Conservation (phyloP, 352 stramenopile genomes). For the Globisporangium rhizosaccharum region DNA sequence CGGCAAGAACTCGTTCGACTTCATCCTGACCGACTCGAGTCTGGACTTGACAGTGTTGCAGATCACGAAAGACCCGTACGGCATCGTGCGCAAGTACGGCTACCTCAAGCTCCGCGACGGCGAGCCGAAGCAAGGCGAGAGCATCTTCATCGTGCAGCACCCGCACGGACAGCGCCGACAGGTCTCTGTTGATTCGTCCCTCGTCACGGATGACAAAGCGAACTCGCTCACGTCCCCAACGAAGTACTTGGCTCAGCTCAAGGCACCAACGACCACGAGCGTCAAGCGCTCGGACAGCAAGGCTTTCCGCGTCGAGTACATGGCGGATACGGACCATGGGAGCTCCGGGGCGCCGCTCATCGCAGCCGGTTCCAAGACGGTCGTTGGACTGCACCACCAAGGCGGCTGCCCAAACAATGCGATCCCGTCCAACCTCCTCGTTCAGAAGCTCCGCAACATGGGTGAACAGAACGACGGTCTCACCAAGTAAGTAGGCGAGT, state of each 20-base stretch:
- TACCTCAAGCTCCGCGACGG: slow-evolving; percentile 41
- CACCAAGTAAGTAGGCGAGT: too few relatives aligned
- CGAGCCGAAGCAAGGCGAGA: slow-evolving; percentile 33
- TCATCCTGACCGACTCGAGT: slow-evolving; percentile 25
- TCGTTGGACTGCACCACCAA: slow-evolving; percentile 63
- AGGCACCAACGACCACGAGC: slow-evolving; percentile 16
- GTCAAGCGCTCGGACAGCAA: slow-evolving; percentile 25
- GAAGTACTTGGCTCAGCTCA: not conserved
- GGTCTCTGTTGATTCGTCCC: slow-evolving; percentile 20
- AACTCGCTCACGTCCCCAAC: not conserved
- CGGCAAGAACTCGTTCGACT: slow-evolving; percentile 28
- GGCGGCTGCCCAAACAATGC: slow-evolving; percentile 60
- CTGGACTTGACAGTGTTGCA: slow-evolving; percentile 60
- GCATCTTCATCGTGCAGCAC: slow-evolving; percentile 53
- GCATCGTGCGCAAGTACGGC: slow-evolving; percentile 25
- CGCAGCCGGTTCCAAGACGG: slow-evolving; percentile 35
- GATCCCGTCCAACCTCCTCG: slow-evolving; percentile 14
- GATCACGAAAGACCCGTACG: slow-evolving; percentile 26
- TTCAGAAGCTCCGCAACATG: not conserved
- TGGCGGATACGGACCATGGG: slow-evolving; percentile 52
- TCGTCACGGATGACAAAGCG: slow-evolving; percentile 14
- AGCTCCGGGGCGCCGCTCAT: slow-evolving; percentile 62
- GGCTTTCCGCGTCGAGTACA: slow-evolving; percentile 40
- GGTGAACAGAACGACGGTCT: too few relatives aligned
- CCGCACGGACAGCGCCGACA: slow-evolving; percentile 48